Percentiles rank a stretch among this genome's conserved stretches.
Conservation (phyloP, 2,329 filamentous ascomycete genomes). For the Canariomyces notabilis region DNA sequence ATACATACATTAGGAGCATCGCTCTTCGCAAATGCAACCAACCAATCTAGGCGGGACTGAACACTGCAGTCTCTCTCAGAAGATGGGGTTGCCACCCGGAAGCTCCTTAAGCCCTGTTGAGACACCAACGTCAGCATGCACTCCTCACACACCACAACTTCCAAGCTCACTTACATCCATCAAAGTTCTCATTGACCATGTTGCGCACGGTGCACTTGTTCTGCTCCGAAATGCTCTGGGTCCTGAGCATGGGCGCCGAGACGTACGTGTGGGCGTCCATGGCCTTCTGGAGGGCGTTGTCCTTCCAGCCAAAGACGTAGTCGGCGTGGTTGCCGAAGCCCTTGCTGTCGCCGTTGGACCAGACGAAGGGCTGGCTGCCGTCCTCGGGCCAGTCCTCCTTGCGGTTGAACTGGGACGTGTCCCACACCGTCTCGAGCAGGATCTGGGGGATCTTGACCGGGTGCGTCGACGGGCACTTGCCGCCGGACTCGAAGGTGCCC, state of each 20-base stretch:
- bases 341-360: slow-evolving; percentile 34
- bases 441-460: slow-evolving; percentile 40
- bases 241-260: slow-evolving; percentile 26
- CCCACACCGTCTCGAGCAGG: slow-evolving; percentile 37
- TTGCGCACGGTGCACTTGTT: slow-evolving; percentile 27
- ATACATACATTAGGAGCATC: too few species aligned
- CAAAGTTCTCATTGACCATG: slow-evolving; percentile 27
- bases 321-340: slow-evolving; percentile 38
- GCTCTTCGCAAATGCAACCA: too few species aligned
- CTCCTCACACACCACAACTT: neutral
- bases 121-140: neutral
- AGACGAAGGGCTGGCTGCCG: slow-evolving; percentile 37
- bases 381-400: slow-evolving; percentile 34
- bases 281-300: slow-evolving; percentile 36
- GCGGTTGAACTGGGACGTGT: slow-evolving; percentile 32
- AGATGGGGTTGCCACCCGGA: slow-evolving; percentile 9
- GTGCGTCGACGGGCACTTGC: slow-evolving; percentile 37
- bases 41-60: neutral
- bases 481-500: slow-evolving; percentile 40
- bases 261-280: slow-evolving; percentile 34
- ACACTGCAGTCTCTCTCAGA: neutral
- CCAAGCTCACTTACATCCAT: slow-evolving; percentile 26
- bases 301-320: slow-evolving; percentile 42
- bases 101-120: slow-evolving; percentile 8
- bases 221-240: slow-evolving; percentile 26